Evolutionary conservation across 108 stramenopile genomes (phyloP).

Genomic region (Nitzschia inconspicua): DNA sequence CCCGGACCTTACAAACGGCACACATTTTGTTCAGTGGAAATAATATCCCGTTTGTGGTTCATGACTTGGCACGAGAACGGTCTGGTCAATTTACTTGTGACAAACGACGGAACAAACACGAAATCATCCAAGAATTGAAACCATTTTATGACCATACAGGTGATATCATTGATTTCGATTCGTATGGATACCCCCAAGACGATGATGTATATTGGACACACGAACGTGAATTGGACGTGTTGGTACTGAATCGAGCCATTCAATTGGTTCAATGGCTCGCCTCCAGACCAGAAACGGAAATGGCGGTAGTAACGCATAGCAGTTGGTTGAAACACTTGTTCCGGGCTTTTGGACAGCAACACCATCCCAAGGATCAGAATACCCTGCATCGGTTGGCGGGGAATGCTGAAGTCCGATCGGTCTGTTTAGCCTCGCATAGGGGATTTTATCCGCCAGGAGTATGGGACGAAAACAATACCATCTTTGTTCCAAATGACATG

Average conservation of each 20-base stretch:
- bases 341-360: constrained; percentile 24
- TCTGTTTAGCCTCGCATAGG: too few species aligned
- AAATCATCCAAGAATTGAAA: background rate
- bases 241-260: constrained; percentile 14
- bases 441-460: too few species aligned
- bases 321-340: constrained; percentile 43
- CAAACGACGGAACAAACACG: constrained; percentile 16
- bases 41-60: constrained; percentile 17
- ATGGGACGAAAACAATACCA: too few species aligned
- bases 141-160: too few species aligned
- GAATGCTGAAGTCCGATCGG: constrained; percentile 35
- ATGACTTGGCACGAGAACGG: constrained; percentile 40
- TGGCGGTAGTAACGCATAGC: constrained; percentile 47
- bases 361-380: background rate
- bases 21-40: constrained; percentile 17
- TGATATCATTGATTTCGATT: too few species aligned
- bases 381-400: constrained; percentile 37
- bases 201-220: constrained; percentile 36
- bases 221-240: constrained; percentile 26
- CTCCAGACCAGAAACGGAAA: constrained; percentile 27
- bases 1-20: constrained; percentile 33
- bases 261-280: constrained; percentile 34
- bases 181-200: constrained; percentile 12
- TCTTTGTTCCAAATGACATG: too few species aligned
- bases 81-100: constrained; percentile 39